Base-by-base conservation (phyloP, 345 rosid species). In the Melastoma malabathricum region DNA sequence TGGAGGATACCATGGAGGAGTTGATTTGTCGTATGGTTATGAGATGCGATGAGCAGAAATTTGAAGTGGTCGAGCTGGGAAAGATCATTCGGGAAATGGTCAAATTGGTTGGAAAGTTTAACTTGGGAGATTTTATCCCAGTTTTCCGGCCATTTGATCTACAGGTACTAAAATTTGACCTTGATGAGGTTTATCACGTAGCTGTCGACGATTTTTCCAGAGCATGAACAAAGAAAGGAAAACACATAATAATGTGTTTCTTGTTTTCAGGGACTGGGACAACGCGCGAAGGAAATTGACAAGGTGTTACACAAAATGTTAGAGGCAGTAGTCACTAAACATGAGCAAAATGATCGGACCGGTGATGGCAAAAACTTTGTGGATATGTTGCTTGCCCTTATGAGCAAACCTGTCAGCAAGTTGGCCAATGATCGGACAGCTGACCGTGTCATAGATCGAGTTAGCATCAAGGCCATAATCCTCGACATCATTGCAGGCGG, bases 401-500 rank as follows among this genome's bases (percentile, higher is more conserved):
- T n/a, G 41, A 50, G 23, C 53, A 31, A 27, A 27, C 53, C 41
- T 16, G 34, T 15, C 1, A 2, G 10, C 38, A 31, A 31, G 38
- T 2, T 31, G 19, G 17, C 41, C 53, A 31, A 15, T 6, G 0
- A 0, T 17, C 16, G 22, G 19, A 50, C 8, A 15, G 1, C 10
- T 31, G 38, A n/a, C 4, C 22, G 15, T 15, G 14, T 25, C 10
- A 25, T 50, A 4, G 52, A 60, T 29, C 48, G 64, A 60, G 18
- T 27, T 7, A 29, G 53, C 1, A 51, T 69, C 17, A 69, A 69
- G 22, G 66, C 69, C 3, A 57, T 69, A 12, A 49, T 69, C 15
- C 51, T 60, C 16, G 74, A 69, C 63, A 64, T 64, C 34, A 52
- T 69, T 29, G 46, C 57, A 2, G 67, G 55, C 13, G 47, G 58